Conservation (phyloP, 108 stramenopile species). For the Nitzschia sp. region DNA sequence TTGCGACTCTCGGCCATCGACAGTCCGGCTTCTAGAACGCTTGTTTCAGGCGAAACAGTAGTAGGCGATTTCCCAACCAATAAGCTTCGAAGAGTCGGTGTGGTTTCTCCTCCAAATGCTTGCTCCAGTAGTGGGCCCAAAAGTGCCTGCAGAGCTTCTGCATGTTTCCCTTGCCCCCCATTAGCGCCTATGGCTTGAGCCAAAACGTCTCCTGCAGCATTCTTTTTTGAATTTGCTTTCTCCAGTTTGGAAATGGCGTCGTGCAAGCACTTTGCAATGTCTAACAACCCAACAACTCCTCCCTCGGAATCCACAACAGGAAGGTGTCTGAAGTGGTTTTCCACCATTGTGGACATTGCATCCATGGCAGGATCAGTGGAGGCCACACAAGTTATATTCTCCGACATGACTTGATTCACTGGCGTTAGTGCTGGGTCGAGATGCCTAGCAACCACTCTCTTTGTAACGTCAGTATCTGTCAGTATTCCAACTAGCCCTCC, state of each 20-base stretch:
- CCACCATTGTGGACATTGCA: conserved; percentile 91
- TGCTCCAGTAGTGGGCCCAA: conserved; percentile 68
- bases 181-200: conserved; percentile 57
- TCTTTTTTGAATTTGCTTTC: conserved; percentile 57
- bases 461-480: conserved; percentile 80
- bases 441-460: conserved; percentile 74
- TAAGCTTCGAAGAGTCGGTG: conserved; percentile 72
- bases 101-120: conserved; percentile 66
- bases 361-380: conserved; percentile 87
- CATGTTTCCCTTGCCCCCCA: conserved; percentile 69
- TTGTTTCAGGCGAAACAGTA: conserved; percentile 60
- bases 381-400: conserved; percentile 83
- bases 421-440: conserved; percentile 57
- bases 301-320: conserved; percentile 87
- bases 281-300: conserved; percentile 85
- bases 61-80: conserved; percentile 69
- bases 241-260: conserved; percentile 91
- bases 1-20: conserved; percentile 83
- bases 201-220: conserved; percentile 63
- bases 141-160: conserved; percentile 64
- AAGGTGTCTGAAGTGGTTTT: conserved; percentile 91
- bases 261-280: conserved; percentile 93
- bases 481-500: conserved; percentile 78
- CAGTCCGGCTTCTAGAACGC: conserved; percentile 65
- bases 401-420: conserved; percentile 81